phyloP scores from a whole-genome alignment of 139 green algal genomes.

The Diplosphaera chodatii region DNA sequence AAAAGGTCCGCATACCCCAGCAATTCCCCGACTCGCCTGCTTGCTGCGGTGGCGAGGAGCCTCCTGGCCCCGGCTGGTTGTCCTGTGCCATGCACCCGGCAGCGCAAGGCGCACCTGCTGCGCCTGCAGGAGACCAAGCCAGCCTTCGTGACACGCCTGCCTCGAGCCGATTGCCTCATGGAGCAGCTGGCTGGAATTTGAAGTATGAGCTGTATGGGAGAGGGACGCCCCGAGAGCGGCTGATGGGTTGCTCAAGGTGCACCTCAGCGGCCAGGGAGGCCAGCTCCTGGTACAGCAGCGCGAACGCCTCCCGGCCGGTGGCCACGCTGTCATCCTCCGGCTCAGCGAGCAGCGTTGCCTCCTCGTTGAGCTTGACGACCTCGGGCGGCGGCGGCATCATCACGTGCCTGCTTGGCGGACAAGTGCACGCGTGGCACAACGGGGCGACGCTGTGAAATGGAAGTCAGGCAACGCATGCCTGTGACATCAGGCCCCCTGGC shows the following conservation, averaged over 20 bases:
- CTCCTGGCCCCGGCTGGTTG: not conserved
- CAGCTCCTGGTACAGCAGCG: slow-evolving; percentile 20
- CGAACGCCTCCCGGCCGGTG: slow-evolving; percentile 15
- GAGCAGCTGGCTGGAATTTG: too few species aligned
- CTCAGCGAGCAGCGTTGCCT: slow-evolving; percentile 19
- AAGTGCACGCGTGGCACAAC: too few species aligned
- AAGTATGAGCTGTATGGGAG: too few species aligned
- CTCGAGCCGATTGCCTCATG: too few species aligned
- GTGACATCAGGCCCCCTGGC: too few species aligned
- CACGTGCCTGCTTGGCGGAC: not conserved
- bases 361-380: slow-evolving; percentile 13
- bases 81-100: not conserved
- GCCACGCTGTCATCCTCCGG: slow-evolving; percentile 18
- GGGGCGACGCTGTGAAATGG: too few species aligned
- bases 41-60: not conserved
- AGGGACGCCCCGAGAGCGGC: not conserved
- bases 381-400: slow-evolving; percentile 10
- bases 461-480: too few species aligned
- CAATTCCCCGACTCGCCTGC: too few species aligned
- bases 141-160: too few species aligned
- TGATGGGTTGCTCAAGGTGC: too few species aligned
- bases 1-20: too few species aligned
- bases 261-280: slow-evolving; percentile 11
- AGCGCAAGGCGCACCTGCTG: not conserved
- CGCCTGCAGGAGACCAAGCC: not conserved